Conservation (phyloP, 306 rosid species). For the Cicer judaicum region DNA sequence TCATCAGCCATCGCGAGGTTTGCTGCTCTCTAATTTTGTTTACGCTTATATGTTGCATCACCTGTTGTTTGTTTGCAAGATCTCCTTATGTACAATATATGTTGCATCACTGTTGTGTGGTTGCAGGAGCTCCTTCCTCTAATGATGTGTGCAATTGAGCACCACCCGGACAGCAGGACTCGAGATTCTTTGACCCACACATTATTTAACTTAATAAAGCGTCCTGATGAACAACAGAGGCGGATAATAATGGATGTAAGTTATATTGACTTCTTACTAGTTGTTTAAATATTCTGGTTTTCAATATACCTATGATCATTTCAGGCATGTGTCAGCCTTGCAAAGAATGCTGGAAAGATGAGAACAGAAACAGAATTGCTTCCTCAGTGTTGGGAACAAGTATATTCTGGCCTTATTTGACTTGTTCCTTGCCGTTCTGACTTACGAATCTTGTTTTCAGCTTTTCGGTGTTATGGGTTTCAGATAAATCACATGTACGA, state of each 20-base stretch:
- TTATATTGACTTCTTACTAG: slow-evolving; percentile 34
- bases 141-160: slow-evolving; percentile 96
- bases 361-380: slow-evolving; percentile 97
- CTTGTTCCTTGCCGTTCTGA: slow-evolving; percentile 33
- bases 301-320: slow-evolving; percentile 42
- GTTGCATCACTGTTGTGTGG: slow-evolving; percentile 37
- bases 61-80: slow-evolving; percentile 61
- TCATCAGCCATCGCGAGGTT: slow-evolving; percentile 98
- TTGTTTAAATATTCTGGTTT: slow-evolving; percentile 16
- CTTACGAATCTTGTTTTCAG: slow-evolving; percentile 26
- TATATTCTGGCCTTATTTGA: slow-evolving; percentile 43
- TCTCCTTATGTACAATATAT: slow-evolving; percentile 56
- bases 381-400: slow-evolving; percentile 99
- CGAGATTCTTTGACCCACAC: slow-evolving; percentile 98
- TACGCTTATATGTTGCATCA: slow-evolving; percentile 10
- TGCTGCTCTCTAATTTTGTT: slow-evolving; percentile 29
- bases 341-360: slow-evolving; percentile 95
- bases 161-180: slow-evolving; percentile 83
- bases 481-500: slow-evolving; percentile 94
- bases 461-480: slow-evolving; percentile 37
- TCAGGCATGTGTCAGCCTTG: slow-evolving; percentile 93
- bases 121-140: slow-evolving; percentile 93
- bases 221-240: slow-evolving; percentile 94
- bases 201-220: slow-evolving; percentile 91
- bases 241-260: slow-evolving; percentile 93